Evolutionary conservation across 2,329 filamentous ascomycete species (phyloP), one percentile per base, ranked within the genome.

Genomic region (Lachnellula suecica): DNA sequence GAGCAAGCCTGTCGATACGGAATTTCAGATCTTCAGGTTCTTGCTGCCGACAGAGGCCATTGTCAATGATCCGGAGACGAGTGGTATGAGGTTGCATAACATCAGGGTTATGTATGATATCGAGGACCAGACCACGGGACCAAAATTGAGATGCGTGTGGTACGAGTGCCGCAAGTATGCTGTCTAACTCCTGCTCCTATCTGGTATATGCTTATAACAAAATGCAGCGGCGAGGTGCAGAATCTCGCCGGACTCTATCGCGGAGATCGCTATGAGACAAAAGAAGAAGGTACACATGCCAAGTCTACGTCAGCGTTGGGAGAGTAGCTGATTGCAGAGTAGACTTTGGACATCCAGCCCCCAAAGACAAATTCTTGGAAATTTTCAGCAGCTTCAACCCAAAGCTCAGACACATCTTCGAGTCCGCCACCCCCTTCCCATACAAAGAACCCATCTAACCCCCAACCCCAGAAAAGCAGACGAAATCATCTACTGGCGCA

Each of bases 11-110:
- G 37, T 44, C 24, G 50, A 52, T 22, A 46, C 44, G 11, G 48
- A 31, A 5, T 51, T 41, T 41, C 48, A 51, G 34, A 51, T 45
- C 15, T 48, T 43, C 44, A 25, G 50, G 22, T 52, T 52, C 19
- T 37, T 52, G 38, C 13, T 52, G 13, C 44, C 50, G 25, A 48
- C 43, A 15, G 44, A 48, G 40, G 8, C 17, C 8, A 37, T 37
- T 37, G 34, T 17, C 6, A n/a, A n/a, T 8, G 34, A 37, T 17
- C 5, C 7, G 34, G 34, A 37, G n/a, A 37, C 34, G 34, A 37
- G n/a, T 37, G 34, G 17, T 9, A 10, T 37, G 34, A 37, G 15
- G n/a, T 9, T 9, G n/a, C 10, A 37, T 9, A 37, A 37, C 17
- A 9, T 9, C n/a, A 37, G 8, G 34, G 17, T 37, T 9, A 10